Percentiles rank a stretch among this genome's conserved stretches.
Evolutionary conservation across 345 rosid species (phyloP).

Genomic region (Eucalyptus melliodora): DNA sequence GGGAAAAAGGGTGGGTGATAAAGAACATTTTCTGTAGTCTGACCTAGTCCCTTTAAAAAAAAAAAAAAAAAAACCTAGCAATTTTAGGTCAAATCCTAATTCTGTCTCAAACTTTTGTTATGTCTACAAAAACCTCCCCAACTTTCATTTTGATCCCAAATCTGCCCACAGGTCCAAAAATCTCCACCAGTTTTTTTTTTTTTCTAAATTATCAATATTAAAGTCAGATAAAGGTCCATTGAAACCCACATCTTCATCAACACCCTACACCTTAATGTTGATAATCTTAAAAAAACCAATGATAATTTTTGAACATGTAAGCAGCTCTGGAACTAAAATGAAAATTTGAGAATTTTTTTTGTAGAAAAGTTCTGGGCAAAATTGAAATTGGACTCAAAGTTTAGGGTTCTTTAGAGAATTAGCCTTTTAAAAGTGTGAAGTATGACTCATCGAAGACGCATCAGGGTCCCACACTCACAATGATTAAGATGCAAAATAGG

Average conservation of each 20-base stretch:
- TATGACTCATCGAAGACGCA: neutral
- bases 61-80: no score
- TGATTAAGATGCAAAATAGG: neutral
- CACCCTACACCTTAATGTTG: neutral
- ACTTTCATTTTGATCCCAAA: neutral
- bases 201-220: neutral
- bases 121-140: neutral
- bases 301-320: neutral
- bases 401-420: neutral
- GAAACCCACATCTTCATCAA: neutral
- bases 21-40: no score
- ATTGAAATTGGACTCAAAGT: neutral
- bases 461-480: neutral
- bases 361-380: accelerated
- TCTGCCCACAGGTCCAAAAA: neutral
- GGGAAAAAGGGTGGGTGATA: no score
- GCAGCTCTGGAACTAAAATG: neutral
- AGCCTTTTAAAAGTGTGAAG: neutral
- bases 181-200: neutral
- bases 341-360: neutral
- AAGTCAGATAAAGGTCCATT: neutral
- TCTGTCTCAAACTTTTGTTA: neutral
- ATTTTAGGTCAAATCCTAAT: neutral
- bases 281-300: neutral
- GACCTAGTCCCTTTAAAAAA: no score